Base-by-base conservation (phyloP, 73 alveolate genomes). In the Blepharisma stoltei region DNA sequence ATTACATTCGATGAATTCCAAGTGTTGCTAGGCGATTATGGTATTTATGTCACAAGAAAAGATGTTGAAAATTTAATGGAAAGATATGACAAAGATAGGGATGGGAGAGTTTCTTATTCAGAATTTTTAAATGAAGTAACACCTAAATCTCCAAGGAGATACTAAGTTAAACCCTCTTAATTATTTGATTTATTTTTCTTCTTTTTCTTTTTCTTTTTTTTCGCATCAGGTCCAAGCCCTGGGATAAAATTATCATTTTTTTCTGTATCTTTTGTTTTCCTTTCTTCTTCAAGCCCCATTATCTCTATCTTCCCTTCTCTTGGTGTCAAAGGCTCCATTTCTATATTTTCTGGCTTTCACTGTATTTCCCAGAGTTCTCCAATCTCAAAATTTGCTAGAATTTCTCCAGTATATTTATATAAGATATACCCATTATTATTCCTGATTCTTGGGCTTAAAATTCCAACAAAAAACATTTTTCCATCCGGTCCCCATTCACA, bases 81-180 rank as follows among this genome's bases (percentile, higher is more conserved):
- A 25, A 76, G 89, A 55, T 82, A 82, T 48, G 89, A 82, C 43
- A 82, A 60, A 69, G 67, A 82, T 55, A 18, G 67, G 7, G 89
- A 82, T 78, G 84, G 84, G 4, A 82, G 84, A 60, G 85, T 82
- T 6, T 54, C 89, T 6, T 82, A 77, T 73, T 45, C 81, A 32
- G 89, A 82, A 78, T 86, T 86, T 38, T 52, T 83, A 45, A 73
- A 73, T 27, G 93, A 86, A 77, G 55, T 78, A 14, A 78, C 86
- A 14, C 86, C 86, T 23, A 77, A 77, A 49, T 82, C 89, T 20
- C 85, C 89, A 9, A 32, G 45, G n/a, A 81, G 71, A 46, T 68
- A 55, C 46, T 60, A 60, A 32, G 41, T 32, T 32, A 32, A 32
- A 32, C 41, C 41, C 41, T 32, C n/a, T 32, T 32, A 32, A 32